Base-by-base conservation (phyloP, 1,284 basidiomycete genomes). In the Inonotus hispidus region DNA sequence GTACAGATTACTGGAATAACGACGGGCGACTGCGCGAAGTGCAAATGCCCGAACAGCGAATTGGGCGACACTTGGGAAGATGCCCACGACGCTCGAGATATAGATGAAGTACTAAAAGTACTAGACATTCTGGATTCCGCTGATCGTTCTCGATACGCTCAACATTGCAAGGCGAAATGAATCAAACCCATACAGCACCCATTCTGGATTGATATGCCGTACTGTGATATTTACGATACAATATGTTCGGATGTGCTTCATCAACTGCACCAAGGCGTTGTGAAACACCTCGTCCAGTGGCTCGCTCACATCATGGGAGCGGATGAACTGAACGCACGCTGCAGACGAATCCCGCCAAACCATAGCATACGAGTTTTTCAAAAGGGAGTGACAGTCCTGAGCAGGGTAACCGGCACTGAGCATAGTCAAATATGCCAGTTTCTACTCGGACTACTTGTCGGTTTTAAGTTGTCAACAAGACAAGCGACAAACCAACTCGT, bases 181-280 rank as follows among this genome's bases (percentile, higher is more conserved):
- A 25, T 56, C 10, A 43, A 47, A n/a, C 23, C 38, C 4, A 45
- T 64, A 14, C 29, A 25, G 21, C 39, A 55, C 10, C 67, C 68
- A 2, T 68, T 68, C 59, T 69, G 66, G 64, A 14, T 45, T 1
- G 46, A 59, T 25, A 61, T 69, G n/a, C 69, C 68, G 2, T 58
- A 65, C 53, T 46, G 50, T 21, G 59, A 72, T 53, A 67, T 71
- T 3, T 65, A 65, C 49, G 14, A 29, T 1, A 54, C 61, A 14
- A 58, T 73, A 14, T 69, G 72, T 1, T 70, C 71, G 3, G 70
- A 75, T 59, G 50, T 70, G n/a, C 67, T 74, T 0, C 73, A 75
- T 61, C 71, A 73, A 47, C 61, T 73, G 1, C 68, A 73, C 56
- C 63, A 71, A 59, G 70, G 69, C 1, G 66, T 74, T 7, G 62